phyloP scores from a whole-genome alignment of 495 filamentous ascomycete species.

The Trichocladium antarcticum region DNA sequence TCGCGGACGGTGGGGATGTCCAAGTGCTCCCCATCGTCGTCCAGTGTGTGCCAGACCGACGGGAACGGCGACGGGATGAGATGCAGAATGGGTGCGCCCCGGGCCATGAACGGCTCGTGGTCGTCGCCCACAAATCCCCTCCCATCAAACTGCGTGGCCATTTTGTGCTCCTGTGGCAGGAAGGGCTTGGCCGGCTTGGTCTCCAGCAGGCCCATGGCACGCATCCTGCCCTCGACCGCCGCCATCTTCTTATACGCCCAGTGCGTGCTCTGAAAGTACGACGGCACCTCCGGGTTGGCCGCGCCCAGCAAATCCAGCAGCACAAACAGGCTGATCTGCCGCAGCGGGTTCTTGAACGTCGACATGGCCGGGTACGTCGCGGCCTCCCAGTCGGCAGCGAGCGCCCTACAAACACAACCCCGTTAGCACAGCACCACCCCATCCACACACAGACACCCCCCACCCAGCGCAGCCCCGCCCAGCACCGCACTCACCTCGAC shows the following conservation, averaged over 20 bases:
- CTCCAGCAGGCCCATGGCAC: conserved; percentile 35
- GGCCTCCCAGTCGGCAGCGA: conserved; percentile 68
- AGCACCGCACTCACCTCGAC: conserved; percentile 47
- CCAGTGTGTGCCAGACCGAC: conserved; percentile 64
- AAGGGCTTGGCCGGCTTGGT: conserved; percentile 27
- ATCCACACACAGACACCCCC: not conserved
- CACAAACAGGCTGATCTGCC: conserved; percentile 71
- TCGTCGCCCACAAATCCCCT: conserved; percentile 54
- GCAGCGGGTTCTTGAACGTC: conserved; percentile 56
- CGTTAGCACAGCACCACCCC: not conserved
- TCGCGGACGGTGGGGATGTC: conserved; percentile 69
- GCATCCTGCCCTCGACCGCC: conserved; percentile 54
- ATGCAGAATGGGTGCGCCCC: conserved; percentile 74
- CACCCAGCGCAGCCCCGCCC: too few species aligned
- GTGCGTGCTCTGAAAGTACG: conserved; percentile 74
- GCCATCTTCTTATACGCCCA: conserved; percentile 77
- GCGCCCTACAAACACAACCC: conserved; percentile 33
- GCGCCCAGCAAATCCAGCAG: conserved; percentile 78
- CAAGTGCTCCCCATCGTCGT: conserved; percentile 74
- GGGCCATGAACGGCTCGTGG: conserved; percentile 69
- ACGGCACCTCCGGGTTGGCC: conserved; percentile 53
- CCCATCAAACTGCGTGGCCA: conserved; percentile 32
- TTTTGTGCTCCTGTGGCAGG: conserved; percentile 44
- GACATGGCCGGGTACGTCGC: conserved; percentile 56
- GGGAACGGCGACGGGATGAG: conserved; percentile 74